Conservation (phyloP, 2,329 filamentous ascomycete genomes). For the Botryotinia convoluta region DNA sequence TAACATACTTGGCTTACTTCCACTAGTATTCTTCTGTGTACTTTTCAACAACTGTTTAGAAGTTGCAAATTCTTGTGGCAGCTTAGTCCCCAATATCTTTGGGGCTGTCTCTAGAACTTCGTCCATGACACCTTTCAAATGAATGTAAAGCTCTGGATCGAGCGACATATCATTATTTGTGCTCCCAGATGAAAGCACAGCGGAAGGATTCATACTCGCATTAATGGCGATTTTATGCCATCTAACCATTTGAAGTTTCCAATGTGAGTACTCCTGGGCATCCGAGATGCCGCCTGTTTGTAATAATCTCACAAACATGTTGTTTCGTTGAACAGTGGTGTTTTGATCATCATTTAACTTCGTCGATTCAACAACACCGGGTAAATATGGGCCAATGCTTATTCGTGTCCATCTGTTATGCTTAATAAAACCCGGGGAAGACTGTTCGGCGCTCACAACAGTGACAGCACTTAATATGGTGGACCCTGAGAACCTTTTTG, state of each 20-base stretch:
- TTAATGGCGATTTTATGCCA: constrained; percentile 81
- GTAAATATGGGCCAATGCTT: constrained; percentile 63
- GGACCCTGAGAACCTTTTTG: constrained; percentile 56
- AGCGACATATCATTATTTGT: constrained; percentile 65
- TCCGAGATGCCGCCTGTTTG: constrained; percentile 58
- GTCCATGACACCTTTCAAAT: constrained; percentile 65
- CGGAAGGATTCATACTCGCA: constrained; percentile 70
- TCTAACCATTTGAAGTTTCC: constrained; percentile 65
- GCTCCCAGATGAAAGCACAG: constrained; percentile 62
- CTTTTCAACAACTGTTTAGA: constrained; percentile 62
- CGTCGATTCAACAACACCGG: constrained; percentile 43
- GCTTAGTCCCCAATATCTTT: constrained; percentile 57
- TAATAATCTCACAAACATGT: constrained; percentile 48
- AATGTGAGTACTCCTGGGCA: constrained; percentile 61
- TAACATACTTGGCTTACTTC: constrained; percentile 54
- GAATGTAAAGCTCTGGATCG: constrained; percentile 60
- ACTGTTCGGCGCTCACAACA: constrained; percentile 66
- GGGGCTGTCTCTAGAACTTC: constrained; percentile 66
- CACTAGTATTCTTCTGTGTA: constrained; percentile 60
- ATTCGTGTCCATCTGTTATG: constrained; percentile 75
- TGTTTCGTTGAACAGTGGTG: constrained; percentile 36
- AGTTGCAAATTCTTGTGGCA: constrained; percentile 58
- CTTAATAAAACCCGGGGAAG: constrained; percentile 57
- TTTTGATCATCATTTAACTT: constrained; percentile 12
- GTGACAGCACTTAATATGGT: constrained; percentile 68